Base-by-base conservation (phyloP, 169 alveolate genomes). In the Plasmodium inui region DNA sequence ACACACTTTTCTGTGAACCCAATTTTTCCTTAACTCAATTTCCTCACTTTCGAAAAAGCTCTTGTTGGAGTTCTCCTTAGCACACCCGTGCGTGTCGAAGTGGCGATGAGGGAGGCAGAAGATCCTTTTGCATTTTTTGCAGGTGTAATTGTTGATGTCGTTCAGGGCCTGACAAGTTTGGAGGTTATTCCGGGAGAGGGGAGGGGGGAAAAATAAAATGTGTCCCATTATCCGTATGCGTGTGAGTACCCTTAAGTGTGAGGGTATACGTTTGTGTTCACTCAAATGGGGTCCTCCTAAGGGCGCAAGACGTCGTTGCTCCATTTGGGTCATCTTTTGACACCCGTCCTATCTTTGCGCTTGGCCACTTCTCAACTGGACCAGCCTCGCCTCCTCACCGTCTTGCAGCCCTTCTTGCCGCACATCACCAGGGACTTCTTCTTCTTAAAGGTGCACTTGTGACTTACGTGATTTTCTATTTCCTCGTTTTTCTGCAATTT, bases 121-220 rank as follows among this genome's bases (percentile, higher is more conserved):
- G n/a, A 17, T 88, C 74, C 44, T 88, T 88, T 79, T 88, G 39
- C 94, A 88, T 28, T 88, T 41, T 61, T 79, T 88, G 71, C 94
- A 88, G 44, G 71, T 57, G 50, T 88, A 88, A 67, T 37, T 88
- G 46, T 88, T 88, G 72, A 88, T 88, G 17, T 19, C 94, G 71
- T 88, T 88, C 73, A 88, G 81, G 81, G 41, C 94, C 94, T 88
- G 74, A 44, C 81, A 17, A 50, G 12, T 28, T 3, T 28, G 30
- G 53, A 5, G 17, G 79, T 57, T 55, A 4, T 78, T 57, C 17
- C 34, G 50, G 41, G 50, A 28, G 39, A 81, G 73, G 44, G 26
- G 26, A 7, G 41, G 17, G 37, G 19, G 19, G 12, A n/a, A 17
- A 82, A 26, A 7, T 4, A 82, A 19, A 50, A 50, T 46, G 28